Evolutionary conservation across 2,329 filamentous ascomycete genomes (phyloP).

Genomic region (Triangularia setosa): DNA sequence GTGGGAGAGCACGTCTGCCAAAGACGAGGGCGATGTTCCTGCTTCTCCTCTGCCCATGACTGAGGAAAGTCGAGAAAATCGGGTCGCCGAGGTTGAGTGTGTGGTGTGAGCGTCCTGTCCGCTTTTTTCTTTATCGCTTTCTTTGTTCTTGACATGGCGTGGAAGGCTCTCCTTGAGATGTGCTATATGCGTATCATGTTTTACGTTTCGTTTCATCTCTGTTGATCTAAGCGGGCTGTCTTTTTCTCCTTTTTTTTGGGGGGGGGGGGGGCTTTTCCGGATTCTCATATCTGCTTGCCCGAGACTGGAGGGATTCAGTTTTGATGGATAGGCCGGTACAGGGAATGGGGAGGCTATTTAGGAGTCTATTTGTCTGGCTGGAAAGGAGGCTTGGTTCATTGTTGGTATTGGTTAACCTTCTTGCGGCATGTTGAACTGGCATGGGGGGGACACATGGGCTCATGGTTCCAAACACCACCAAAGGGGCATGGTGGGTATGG

Average conservation of each 20-base stretch:
- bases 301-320: background rate
- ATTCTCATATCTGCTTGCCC: background rate
- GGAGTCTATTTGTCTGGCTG: background rate
- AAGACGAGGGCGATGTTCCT: conserved; percentile 48
- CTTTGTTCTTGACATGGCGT: background rate
- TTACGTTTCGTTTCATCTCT: background rate
- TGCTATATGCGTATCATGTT: background rate
- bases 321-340: background rate
- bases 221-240: background rate
- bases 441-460: background rate
- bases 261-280: background rate
- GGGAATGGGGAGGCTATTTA: background rate
- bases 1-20: conserved; percentile 66
- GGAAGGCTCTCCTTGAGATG: background rate
- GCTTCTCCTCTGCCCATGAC: conserved; percentile 13
- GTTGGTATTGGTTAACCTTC: background rate
- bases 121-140: background rate
- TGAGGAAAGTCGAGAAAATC: background rate
- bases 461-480: background rate
- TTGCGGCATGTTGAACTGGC: background rate
- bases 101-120: background rate
- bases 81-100: background rate
- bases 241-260: background rate
- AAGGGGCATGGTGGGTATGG: background rate
- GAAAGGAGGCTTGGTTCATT: background rate